Conservation (phyloP, 2,329 filamentous ascomycete genomes). For the Thelonectria rubi region DNA sequence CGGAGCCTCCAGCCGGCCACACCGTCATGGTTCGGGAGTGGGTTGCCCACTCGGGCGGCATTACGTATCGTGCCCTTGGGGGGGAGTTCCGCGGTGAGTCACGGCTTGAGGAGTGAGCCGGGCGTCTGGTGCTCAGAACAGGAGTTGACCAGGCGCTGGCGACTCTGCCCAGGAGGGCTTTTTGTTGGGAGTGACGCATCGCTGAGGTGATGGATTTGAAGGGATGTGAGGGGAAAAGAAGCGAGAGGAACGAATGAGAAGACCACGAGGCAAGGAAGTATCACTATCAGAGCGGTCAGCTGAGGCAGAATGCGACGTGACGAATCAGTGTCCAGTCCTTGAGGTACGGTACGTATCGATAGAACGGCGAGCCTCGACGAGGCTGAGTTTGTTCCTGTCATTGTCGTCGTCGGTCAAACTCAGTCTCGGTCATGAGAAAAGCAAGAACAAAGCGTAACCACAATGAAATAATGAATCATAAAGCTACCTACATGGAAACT, state of each 20-base stretch:
- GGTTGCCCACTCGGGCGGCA: conserved; percentile 30
- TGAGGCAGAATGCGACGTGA: not conserved
- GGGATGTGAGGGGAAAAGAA: not conserved
- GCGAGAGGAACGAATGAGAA: too few species aligned
- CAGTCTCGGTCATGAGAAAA: too few species aligned
- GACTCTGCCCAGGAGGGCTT: too few species aligned
- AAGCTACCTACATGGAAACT: too few species aligned
- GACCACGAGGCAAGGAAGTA: too few species aligned
- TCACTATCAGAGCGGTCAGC: not conserved
- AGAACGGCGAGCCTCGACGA: too few species aligned
- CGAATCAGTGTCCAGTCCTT: too few species aligned
- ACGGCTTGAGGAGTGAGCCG: not conserved
- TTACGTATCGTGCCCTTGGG: not conserved
- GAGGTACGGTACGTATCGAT: too few species aligned
- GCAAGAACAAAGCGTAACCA: too few species aligned
- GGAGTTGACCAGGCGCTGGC: not conserved
- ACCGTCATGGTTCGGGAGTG: conserved; percentile 29
- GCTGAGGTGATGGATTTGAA: not conserved
- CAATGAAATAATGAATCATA: too few species aligned
- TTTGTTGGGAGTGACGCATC: not conserved
- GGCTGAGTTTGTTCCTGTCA: too few species aligned
- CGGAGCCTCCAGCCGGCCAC: conserved; percentile 23
- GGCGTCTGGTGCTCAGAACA: not conserved
- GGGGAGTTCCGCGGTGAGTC: not conserved
- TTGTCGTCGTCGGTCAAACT: too few species aligned